Conservation (phyloP, 306 rosid genomes). For the Vigna hirtella region DNA sequence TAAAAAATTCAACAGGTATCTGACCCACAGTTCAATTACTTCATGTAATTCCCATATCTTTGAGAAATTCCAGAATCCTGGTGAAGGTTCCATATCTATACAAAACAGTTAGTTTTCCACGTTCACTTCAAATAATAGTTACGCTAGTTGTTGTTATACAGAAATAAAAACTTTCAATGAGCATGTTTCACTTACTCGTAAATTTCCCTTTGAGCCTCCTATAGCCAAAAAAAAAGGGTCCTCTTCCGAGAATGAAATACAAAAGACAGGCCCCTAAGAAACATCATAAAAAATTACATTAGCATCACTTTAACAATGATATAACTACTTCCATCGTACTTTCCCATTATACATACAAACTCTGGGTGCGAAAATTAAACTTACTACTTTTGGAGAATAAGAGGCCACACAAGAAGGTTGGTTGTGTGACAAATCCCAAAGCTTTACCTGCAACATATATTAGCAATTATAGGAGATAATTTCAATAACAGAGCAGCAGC, state of each 20-base stretch:
- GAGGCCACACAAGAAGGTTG: constrained; percentile 79
- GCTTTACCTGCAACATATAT: constrained; percentile 67
- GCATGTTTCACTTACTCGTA: constrained; percentile 58
- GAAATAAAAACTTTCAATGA: too few species aligned
- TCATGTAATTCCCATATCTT: too few species aligned
- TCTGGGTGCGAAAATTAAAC: constrained; percentile 32
- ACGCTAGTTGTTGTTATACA: too few species aligned
- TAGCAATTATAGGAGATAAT: constrained; percentile 31
- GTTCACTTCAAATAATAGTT: too few species aligned
- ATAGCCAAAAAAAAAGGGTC: constrained; percentile 81
- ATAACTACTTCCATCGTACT: not conserved
- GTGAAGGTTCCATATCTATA: too few species aligned
- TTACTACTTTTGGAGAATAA: constrained; percentile 62
- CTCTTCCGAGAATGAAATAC: constrained; percentile 74
- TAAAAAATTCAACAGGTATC: too few species aligned
- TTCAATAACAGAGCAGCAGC: not conserved
- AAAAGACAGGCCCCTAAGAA: constrained; percentile 67
- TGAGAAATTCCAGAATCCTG: too few species aligned
- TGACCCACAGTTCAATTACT: too few species aligned
- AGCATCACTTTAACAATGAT: constrained; percentile 4
- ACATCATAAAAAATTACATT: constrained; percentile 23
- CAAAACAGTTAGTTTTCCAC: too few species aligned
- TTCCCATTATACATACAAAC: too few species aligned
- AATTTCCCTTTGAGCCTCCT: constrained; percentile 81
- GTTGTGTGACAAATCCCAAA: constrained; percentile 93